Evolutionary conservation across 768 basidiomycete species (phyloP).

Genomic region (Tephrocybe sp.): DNA sequence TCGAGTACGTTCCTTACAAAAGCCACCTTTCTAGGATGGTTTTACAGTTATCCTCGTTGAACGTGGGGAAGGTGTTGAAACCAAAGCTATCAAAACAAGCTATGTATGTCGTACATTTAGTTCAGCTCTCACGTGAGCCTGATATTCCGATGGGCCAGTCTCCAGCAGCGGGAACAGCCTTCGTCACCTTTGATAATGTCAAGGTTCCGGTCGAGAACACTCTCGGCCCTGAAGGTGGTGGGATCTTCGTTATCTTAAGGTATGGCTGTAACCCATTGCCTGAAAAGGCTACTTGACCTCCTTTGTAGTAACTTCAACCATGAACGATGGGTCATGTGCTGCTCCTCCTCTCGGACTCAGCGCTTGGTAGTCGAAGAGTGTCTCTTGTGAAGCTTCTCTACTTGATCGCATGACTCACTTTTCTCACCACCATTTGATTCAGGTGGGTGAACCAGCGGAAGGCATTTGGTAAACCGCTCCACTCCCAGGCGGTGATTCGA

Average conservation of each 20-base stretch:
- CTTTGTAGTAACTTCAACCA: conserved; percentile 82
- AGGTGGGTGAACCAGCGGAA: conserved; percentile 87
- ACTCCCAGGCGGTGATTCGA: conserved; percentile 84
- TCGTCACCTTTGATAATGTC: conserved; percentile 74
- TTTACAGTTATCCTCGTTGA: conserved; percentile 87
- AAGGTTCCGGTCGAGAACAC: conserved; percentile 84
- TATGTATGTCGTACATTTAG: conserved; percentile 26
- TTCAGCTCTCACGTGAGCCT: background rate
- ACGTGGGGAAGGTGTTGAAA: conserved; percentile 78
- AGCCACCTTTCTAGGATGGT: conserved; percentile 37
- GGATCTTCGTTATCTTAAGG: conserved; percentile 52
- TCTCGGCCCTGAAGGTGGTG: conserved; percentile 75
- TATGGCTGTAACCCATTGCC: conserved; percentile 14
- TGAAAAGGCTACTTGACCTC: background rate
- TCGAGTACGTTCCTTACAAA: background rate
- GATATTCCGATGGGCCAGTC: conserved; percentile 35
- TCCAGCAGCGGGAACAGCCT: conserved; percentile 78
- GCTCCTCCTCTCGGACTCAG: conserved; percentile 65
- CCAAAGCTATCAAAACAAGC: conserved; percentile 80
- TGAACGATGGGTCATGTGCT: conserved; percentile 91
- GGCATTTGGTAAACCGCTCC: conserved; percentile 86
- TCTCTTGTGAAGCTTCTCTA: conserved; percentile 39
- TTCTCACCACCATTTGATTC: background rate
- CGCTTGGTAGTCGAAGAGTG: conserved; percentile 53
- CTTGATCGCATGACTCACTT: background rate